These are phyloP conservation scores for Rhodotorula taiwanensis DNA, from an alignment of 768 basidiomycete genomes.

Conservation along the genomic window DNA sequence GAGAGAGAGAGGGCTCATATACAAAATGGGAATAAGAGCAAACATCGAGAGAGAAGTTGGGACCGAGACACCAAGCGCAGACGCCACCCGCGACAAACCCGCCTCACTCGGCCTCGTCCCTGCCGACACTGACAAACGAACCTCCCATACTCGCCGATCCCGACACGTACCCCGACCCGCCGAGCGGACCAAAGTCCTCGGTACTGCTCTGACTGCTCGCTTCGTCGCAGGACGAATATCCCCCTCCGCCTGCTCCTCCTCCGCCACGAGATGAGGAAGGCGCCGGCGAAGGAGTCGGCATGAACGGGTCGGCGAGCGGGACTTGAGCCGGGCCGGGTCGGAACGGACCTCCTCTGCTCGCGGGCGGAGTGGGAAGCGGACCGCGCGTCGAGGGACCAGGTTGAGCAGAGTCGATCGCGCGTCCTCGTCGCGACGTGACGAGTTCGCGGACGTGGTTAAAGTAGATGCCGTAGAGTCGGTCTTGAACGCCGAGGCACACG, in stretches of 20 bases:
- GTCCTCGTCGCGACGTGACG: neutral
- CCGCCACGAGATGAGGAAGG: neutral
- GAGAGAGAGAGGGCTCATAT: too few species aligned
- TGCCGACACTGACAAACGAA: conserved; percentile 1
- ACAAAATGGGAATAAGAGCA: too few species aligned
- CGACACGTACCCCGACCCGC: neutral
- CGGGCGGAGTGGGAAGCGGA: neutral
- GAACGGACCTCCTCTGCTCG: neutral
- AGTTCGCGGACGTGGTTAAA: conserved; percentile 8
- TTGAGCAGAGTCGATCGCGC: neutral
- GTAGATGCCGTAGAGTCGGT: conserved; percentile 20
- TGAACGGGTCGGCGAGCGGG: conserved; percentile 5
- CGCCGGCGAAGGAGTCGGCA: neutral
- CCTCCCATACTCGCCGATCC: conserved; percentile 1
- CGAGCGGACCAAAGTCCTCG: conserved; percentile 14
- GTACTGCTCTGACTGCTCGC: neutral
- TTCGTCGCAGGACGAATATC: neutral
- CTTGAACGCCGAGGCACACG: conserved; percentile 18
- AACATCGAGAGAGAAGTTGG: too few species aligned
- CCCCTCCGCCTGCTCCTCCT: neutral
- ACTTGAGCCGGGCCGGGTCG: neutral
- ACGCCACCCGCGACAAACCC: too few species aligned
- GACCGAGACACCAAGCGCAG: too few species aligned
- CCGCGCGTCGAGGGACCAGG: neutral
- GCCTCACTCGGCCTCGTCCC: neutral